Conservation (phyloP, 768 basidiomycete species). For the Atractiella rhizophila region DNA sequence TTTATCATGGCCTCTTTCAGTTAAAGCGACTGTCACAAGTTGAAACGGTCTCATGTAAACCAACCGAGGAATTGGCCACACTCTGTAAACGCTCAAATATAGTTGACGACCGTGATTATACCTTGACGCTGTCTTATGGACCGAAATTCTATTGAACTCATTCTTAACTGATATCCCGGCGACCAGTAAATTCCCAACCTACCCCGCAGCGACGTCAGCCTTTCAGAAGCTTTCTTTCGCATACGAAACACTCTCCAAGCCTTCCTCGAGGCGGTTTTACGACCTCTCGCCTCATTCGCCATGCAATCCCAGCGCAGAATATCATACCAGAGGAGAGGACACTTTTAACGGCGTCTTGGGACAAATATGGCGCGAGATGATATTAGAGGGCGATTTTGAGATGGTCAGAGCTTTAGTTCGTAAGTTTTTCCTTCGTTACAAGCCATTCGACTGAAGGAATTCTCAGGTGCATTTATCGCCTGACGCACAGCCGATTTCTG, state of each 20-base stretch:
- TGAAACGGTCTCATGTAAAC: neutral
- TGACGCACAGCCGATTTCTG: conserved; percentile 59
- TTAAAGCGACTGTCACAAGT: neutral
- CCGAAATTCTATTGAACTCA: too few species aligned
- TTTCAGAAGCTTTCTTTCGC: conserved; percentile 71
- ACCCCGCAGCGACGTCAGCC: conserved; percentile 50
- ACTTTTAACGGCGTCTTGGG: conserved; percentile 50
- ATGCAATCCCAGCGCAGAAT: neutral
- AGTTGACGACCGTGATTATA: too few species aligned
- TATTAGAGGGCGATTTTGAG: conserved; percentile 65
- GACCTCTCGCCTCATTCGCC: conserved; percentile 23
- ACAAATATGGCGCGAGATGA: conserved; percentile 45
- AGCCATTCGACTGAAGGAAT: neutral
- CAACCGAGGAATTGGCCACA: neutral
- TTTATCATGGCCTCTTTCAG: neutral
- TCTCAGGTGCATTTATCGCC: conserved; percentile 44
- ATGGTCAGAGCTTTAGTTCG: conserved; percentile 50
- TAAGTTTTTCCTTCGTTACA: conserved; percentile 22
- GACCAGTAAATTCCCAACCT: conserved; percentile 49
- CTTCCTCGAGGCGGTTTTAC: conserved; percentile 40
- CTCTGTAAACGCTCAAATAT: neutral
- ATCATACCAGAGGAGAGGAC: conserved; percentile 43
- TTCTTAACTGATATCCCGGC: neutral
- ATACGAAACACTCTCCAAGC: conserved; percentile 52
- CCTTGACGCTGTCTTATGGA: too few species aligned